Conservation (phyloP, 2,329 filamentous ascomycete species). For the Fusarium palustre region DNA sequence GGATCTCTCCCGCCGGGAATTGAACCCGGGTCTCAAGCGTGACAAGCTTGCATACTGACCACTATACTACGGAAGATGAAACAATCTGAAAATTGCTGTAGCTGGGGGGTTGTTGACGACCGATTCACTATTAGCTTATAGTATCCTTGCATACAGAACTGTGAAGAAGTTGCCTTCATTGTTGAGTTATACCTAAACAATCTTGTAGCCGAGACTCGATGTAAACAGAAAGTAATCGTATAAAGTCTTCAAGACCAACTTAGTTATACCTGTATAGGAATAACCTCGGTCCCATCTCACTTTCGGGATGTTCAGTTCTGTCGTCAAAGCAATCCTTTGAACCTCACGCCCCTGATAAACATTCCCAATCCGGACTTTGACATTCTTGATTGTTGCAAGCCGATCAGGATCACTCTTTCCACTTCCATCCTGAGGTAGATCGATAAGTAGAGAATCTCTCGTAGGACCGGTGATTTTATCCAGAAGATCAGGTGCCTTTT, state of each 20-base stretch:
- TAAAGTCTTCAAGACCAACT: no score
- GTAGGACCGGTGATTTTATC: not conserved
- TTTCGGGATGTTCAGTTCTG: not conserved
- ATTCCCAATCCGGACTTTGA: not conserved
- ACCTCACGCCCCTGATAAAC: rapidly evolving
- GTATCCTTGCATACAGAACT: no score
- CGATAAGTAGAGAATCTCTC: not conserved
- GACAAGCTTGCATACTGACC: not conserved
- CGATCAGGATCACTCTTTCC: not conserved
- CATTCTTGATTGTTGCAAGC: not conserved
- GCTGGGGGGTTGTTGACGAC: not conserved
- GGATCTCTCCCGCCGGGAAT: not conserved
- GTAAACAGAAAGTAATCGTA: no score
- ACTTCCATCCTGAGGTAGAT: not conserved
- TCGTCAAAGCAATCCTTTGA: not conserved
- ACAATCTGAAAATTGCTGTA: not conserved
- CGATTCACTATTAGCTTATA: no score
- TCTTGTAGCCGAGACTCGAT: no score
- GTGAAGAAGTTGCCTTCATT: no score
- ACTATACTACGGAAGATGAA: not conserved
- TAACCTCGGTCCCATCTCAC: not conserved
- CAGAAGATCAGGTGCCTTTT: rapidly evolving
- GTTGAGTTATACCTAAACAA: no score
- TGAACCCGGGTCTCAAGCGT: not conserved
- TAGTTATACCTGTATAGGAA: not conserved